These are phyloP conservation scores for Aureobasidium melanogenum DNA, from an alignment of 2,329 filamentous ascomycete species.

Conservation along the genomic window DNA sequence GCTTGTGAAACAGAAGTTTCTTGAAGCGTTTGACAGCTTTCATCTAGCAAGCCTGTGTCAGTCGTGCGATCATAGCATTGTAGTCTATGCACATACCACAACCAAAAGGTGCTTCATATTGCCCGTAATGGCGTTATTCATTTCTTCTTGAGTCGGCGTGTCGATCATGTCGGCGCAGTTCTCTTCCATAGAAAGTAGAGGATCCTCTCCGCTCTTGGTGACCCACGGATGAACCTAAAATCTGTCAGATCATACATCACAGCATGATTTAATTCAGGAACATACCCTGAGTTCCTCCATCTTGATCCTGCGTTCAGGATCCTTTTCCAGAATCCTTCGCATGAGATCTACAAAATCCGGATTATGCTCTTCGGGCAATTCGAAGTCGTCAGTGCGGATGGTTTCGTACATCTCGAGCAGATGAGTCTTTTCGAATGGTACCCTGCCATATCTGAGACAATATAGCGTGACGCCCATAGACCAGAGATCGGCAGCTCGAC, in stretches of 20 bases:
- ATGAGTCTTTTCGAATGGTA: constrained; percentile 73
- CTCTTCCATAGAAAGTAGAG: constrained; percentile 69
- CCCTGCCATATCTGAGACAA: constrained; percentile 77
- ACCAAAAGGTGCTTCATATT: constrained; percentile 81
- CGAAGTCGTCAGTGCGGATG: constrained; percentile 64
- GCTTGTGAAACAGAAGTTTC: constrained; percentile 52
- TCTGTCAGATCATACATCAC: constrained; percentile 16
- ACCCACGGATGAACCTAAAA: constrained; percentile 84
- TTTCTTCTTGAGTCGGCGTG: constrained; percentile 78
- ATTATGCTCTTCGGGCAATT: constrained; percentile 55
- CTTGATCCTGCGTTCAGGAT: constrained; percentile 70
- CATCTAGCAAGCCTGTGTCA: constrained; percentile 45
- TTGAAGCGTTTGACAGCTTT: constrained; percentile 91
- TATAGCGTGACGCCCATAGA: constrained; percentile 96
- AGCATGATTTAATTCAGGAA: constrained; percentile 11
- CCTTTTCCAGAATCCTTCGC: constrained; percentile 66
- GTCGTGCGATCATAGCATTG: not conserved
- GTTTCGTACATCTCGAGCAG: constrained; percentile 84
- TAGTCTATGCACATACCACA: constrained; percentile 47
- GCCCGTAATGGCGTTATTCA: constrained; percentile 81
- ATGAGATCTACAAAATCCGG: constrained; percentile 68
- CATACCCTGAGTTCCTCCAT: constrained; percentile 76
- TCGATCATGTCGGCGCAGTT: constrained; percentile 77
- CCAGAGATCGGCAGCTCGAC: constrained; percentile 90
- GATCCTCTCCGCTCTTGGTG: constrained; percentile 68